Base-by-base conservation (phyloP, 306 rosid species). In the Castanea mollissima region DNA sequence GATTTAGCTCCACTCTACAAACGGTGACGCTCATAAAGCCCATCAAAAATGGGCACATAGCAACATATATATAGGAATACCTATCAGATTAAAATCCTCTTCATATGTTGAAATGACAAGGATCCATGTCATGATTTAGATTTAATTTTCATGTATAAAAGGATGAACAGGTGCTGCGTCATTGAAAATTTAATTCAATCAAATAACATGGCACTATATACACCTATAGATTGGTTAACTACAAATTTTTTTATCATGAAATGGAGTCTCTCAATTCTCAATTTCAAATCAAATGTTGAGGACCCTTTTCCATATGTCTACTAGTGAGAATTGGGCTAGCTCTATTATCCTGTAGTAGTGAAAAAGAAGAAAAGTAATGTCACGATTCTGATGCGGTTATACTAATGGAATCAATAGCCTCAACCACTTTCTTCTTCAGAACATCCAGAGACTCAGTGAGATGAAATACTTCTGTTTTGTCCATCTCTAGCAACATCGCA, bases 401-500 rank as follows among this genome's bases (percentile, higher is more conserved):
- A 76, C 54, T 62, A 76, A 87, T 83, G 73, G 88, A 63, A 71
- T 64, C 68, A 75, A 84, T 74, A 73, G 90, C 80, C 76, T 82
- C 88, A 1, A 38, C 74, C 73, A 87, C 31, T 41, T 84, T 82
- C 80, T 65, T 55, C 85, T 55, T 82, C 49, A 84, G 83, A 71
- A 75, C 79, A 41, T 79, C 79, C 49, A 79, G 51, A 49, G 90
- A 87, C 63, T 77, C 78, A 3, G 75, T 79, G 60, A 84, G 79
- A 65, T 82, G 78, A 80, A 77, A 80, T 56, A 82, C 83, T 77
- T 84, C 86, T 2, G 78, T 44, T 41, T 29, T 71, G 19, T 84
- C 90, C 85, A 87, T 63, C 78, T 87, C 90, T 68, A 87, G 29
- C 46, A 83, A 77, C 80, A 87, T 52, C 4, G 88, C 83, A 57